Evolutionary conservation across 2,329 filamentous ascomycete genomes (phyloP), one percentile per base, ranked within the genome.

Genomic region (Diaporthe sp.): DNA sequence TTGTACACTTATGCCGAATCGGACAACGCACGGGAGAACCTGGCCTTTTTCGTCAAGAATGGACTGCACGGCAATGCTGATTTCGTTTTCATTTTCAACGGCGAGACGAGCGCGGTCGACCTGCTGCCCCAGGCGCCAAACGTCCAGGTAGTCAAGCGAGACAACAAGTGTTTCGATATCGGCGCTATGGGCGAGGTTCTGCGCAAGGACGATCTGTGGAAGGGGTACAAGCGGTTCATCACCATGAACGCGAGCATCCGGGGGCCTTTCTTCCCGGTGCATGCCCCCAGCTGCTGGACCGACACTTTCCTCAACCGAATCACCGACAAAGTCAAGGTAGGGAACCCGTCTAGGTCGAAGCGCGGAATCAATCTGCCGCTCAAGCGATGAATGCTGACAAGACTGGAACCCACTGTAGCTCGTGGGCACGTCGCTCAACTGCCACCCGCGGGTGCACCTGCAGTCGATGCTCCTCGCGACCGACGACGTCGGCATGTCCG

Each of bases 31-130:
- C 80, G 79, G n/a, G 77, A 78, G 37, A 84, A 84, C 77, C 72
- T 84, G 19, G 44, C 78, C 6, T 84, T 81, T 76, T 84, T 84
- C 74, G 61, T 84, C 44, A 72, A 75, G 9, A 80, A 84, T 69
- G 83, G 81, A 15, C 77, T 84, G 9, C 81, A 84, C 68, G 78
- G 75, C 34, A 78, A 74, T 2, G 83, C 82, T 49, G 83, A 84
- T 74, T 84, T 84, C 72, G 77, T 84, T 61, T 84, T 84, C 78
- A 81, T 84, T 70, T 76, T 84, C 51, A 82, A 83, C 51, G 83
- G 83, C 28, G 77, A 79, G 58, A 82, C 81, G 19, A 74, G 79
- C 44, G 77, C 77, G 5, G 53, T 69, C 25, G 42, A 59, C 13
- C 51, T 79, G 8, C n/a, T 77, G 4, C 80, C 83, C 58, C 79